A percentile compares a stretch with the other conserved stretches of the same genome.
phyloP scores from a whole-genome alignment of 805 yeast genomes.

The Saccharomycopsis amapae region DNA sequence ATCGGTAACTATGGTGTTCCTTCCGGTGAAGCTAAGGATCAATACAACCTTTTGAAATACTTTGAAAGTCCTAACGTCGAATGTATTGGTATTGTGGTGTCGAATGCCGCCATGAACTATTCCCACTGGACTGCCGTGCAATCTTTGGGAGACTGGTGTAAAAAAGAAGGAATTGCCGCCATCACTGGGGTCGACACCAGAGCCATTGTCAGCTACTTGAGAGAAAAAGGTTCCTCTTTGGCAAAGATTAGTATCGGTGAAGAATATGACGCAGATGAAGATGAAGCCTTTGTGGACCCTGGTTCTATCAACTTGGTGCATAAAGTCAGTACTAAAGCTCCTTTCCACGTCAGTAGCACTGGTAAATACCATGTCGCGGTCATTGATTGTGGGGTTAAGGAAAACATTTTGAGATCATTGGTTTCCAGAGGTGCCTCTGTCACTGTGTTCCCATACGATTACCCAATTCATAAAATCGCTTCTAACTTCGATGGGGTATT shows the following conservation, averaged over 20 bases:
- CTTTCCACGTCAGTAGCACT: slow-evolving; percentile 69
- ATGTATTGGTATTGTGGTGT: slow-evolving; percentile 93
- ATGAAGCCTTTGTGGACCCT: slow-evolving; percentile 86
- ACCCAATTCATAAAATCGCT: slow-evolving; percentile 86
- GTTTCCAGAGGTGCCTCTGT: slow-evolving; percentile 93
- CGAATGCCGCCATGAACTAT: slow-evolving; percentile 89
- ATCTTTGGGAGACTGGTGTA: slow-evolving; percentile 91
- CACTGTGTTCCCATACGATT: slow-evolving; percentile 94
- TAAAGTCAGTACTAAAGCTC: slow-evolving; percentile 91
- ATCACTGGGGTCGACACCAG: slow-evolving; percentile 97
- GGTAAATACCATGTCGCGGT: slow-evolving; percentile 79
- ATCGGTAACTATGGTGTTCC: slow-evolving; percentile 99
- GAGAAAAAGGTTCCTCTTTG: slow-evolving; percentile 93
- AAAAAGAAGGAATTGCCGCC: slow-evolving; percentile 92
- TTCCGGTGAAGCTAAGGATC: slow-evolving; percentile 69
- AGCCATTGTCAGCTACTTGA: slow-evolving; percentile 81
- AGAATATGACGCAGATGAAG: slow-evolving; percentile 86
- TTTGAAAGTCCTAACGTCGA: slow-evolving; percentile 89
- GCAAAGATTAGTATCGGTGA: slow-evolving; percentile 88
- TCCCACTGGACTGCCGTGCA: slow-evolving; percentile 99
- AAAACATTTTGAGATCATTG: slow-evolving; percentile 88
- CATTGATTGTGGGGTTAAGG: slow-evolving; percentile 97
- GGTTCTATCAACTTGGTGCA: slow-evolving; percentile 84
- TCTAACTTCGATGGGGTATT: slow-evolving; percentile 89
- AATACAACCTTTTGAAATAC: slow-evolving; percentile 77